These are phyloP conservation scores for Chaetomiaceae sp. DNA, from an alignment of 2,329 filamentous ascomycete species.

Conservation along the genomic window DNA sequence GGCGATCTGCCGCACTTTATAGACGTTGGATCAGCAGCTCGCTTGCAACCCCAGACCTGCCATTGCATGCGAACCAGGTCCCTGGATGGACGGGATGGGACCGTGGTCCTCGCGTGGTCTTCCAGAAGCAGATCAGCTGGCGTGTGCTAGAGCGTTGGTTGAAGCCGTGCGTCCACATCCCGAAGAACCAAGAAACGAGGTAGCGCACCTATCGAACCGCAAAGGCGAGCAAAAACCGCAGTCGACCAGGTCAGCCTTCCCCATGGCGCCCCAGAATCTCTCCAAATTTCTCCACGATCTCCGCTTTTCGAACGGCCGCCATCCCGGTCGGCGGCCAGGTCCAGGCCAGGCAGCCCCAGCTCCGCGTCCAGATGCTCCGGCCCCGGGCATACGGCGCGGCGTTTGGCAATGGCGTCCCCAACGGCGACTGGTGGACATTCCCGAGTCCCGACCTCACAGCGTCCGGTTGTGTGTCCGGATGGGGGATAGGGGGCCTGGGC, in stretches of 20 bases:
- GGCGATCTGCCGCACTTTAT: slow-evolving; percentile 4
- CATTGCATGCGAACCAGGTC: not conserved
- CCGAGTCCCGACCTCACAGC: not conserved
- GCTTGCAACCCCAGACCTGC: not conserved
- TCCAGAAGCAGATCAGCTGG: not conserved
- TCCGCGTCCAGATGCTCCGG: not conserved
- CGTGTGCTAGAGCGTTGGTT: not conserved
- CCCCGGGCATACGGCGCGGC: not conserved
- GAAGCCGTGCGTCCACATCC: not conserved
- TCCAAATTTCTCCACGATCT: not conserved
- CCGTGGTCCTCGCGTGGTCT: not conserved
- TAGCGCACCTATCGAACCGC: slow-evolving; percentile 3
- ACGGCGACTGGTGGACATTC: slow-evolving; percentile 10
- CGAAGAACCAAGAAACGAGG: not conserved
- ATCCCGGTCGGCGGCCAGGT: not conserved
- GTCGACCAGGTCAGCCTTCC: too few species aligned
- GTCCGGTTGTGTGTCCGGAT: not conserved
- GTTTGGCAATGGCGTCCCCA: too few species aligned
- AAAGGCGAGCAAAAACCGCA: not conserved
- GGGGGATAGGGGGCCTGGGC: not conserved
- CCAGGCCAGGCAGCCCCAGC: slow-evolving; percentile 1
- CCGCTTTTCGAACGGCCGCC: not conserved
- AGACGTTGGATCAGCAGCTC: not conserved
- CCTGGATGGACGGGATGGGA: not conserved
- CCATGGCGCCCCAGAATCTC: not conserved